Evolutionary conservation across 1,284 basidiomycete genomes (phyloP).

Genomic region (Irpex sp.): DNA sequence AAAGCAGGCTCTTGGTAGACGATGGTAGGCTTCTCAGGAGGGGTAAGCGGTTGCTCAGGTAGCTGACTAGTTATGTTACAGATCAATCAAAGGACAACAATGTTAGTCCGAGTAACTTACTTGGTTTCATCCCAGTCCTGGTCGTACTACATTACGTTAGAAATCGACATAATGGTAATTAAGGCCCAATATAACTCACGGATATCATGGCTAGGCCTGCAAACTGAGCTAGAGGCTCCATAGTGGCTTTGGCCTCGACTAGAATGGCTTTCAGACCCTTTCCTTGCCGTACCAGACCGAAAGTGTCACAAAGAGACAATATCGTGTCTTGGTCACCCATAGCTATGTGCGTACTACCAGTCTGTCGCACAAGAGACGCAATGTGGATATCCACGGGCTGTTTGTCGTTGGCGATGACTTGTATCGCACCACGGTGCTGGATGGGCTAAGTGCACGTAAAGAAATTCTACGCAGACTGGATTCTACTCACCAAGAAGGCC

Average conservation of each 20-base stretch:
- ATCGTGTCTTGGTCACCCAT: neutral
- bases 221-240: neutral
- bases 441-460: neutral
- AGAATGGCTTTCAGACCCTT: neutral
- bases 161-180: neutral
- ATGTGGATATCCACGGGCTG: neutral
- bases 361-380: neutral
- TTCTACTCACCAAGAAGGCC: neutral
- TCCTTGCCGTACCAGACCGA: neutral
- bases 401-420: neutral
- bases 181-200: neutral
- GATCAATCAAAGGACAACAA: neutral
- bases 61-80: neutral
- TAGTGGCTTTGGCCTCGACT: neutral
- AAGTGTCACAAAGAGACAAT: neutral
- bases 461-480: neutral
- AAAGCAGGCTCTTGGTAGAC: neutral
- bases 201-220: neutral
- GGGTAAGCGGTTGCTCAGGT: neutral
- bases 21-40: neutral
- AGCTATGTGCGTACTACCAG: neutral
- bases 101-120: neutral
- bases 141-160: neutral
- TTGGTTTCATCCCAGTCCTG: neutral
- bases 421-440: neutral